Conservation (phyloP, 2,329 filamentous ascomycete species). For the Nothophoma quercina region DNA sequence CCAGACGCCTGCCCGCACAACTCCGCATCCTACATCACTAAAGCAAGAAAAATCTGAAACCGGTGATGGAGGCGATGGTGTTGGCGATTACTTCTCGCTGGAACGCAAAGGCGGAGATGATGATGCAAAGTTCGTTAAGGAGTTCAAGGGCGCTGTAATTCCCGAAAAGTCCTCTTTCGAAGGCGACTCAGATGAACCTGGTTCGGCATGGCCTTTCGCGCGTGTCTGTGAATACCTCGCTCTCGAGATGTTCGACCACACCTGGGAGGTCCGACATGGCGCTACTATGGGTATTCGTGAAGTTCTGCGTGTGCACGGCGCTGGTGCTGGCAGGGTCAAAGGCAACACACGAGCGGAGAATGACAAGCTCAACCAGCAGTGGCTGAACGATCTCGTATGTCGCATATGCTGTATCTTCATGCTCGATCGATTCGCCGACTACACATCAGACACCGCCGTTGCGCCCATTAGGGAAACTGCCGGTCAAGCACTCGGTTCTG, state of each 20-base stretch:
- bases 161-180: conserved; percentile 88
- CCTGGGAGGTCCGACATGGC: conserved; percentile 95
- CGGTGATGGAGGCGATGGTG: conserved; percentile 58
- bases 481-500: conserved; percentile 89
- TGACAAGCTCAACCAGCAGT: conserved; percentile 77
- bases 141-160: conserved; percentile 86
- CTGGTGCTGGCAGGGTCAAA: conserved; percentile 79
- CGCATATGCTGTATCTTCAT: conserved; percentile 95
- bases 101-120: conserved; percentile 85
- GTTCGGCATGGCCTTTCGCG: conserved; percentile 91
- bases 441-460: conserved; percentile 95
- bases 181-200: conserved; percentile 76
- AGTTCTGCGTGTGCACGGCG: conserved; percentile 88
- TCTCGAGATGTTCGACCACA: conserved; percentile 89
- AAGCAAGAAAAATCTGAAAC: conserved; percentile 70
- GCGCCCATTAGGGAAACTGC: conserved; percentile 95
- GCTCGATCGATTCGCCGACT: conserved; percentile 96
- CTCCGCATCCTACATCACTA: conserved; percentile 58
- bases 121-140: conserved; percentile 88
- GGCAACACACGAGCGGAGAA: conserved; percentile 78
- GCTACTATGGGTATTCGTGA: conserved; percentile 95
- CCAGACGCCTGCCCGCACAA: conserved; percentile 55
- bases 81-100: conserved; percentile 85
- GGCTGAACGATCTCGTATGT: conserved; percentile 95
- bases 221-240: conserved; percentile 92